These are phyloP conservation scores for Paraconiothyrium brasiliense DNA, from an alignment of 2,329 filamentous ascomycete species.

Conservation along the genomic window DNA sequence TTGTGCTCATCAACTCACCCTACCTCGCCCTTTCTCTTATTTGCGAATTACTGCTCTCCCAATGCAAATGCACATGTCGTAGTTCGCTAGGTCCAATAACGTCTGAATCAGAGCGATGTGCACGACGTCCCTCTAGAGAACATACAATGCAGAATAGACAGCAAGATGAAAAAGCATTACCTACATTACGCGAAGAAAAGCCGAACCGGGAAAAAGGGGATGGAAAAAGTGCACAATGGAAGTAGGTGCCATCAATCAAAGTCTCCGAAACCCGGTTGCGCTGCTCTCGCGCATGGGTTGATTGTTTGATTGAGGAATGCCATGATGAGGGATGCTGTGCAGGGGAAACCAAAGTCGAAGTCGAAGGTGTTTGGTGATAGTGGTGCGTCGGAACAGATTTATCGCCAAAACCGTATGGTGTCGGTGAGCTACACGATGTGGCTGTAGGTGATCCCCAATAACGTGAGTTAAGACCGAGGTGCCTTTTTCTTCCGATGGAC, in stretches of 20 bases:
- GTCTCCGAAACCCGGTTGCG: too few species aligned
- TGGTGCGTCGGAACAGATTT: not conserved
- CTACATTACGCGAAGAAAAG: not conserved
- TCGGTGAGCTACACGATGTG: not conserved
- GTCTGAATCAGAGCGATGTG: not conserved
- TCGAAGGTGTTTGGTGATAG: not conserved
- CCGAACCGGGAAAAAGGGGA: not conserved
- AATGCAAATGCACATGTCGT: not conserved
- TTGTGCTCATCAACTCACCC: not conserved
- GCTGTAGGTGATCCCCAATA: not conserved
- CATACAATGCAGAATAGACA: not conserved
- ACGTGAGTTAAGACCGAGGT: not conserved
- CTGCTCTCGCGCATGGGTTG: not conserved
- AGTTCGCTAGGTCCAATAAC: not conserved
- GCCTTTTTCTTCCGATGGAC: not conserved
- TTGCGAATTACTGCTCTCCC: not conserved
- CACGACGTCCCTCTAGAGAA: not conserved
- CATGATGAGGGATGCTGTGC: not conserved
- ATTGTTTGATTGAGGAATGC: not conserved
- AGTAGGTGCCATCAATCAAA: not conserved
- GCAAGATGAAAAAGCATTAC: not conserved
- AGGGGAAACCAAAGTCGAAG: not conserved
- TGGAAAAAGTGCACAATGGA: not conserved
- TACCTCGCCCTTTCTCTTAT: not conserved
- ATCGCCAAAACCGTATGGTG: conserved; percentile 1